Evolutionary conservation across 2,329 filamentous ascomycete species (phyloP), one percentile per base, ranked within the genome.

Genomic region (Macrophomina pseudophaseolina): DNA sequence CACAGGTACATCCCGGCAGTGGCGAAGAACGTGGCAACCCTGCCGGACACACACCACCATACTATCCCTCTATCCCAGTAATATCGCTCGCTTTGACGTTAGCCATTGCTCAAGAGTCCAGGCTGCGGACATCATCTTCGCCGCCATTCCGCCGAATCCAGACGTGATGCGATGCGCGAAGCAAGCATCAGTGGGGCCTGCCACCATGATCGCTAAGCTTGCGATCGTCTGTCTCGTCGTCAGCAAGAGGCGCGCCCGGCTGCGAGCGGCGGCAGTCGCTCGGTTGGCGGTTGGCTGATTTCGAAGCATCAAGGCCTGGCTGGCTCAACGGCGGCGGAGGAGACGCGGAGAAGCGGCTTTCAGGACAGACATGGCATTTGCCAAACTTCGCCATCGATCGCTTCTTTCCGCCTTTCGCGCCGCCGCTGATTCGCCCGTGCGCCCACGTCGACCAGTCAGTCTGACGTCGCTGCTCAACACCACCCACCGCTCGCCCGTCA

Each of bases 401-500:
- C 14, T 35, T 30, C 42, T 44, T 44, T 2, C n/a, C 49, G 5
- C 5, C 35, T 14, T 12, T 14, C 28, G 14, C 40, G 5, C 3
- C 14, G 14, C 42, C 12, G n/a, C 42, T 62, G 30, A 62, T 62
- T 62, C 58, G 58, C 32, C 42, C 16, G 44, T 32, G 30, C 32
- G 9, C 32, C 11, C 30, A 3, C 5, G 14, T 49, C 9, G 14
- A 46, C 56, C 56, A 33, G 12, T 60, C 56, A 48, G 4, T 28
- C 58, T 49, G 58, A 62, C 58, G 58, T 62, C 58, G 58, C n/a
- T 18, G 8, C 18, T 48, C 30, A 62, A 48, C 58, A 62, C 33
- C 54, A 59, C 28, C 54, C 18, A 38, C n/a, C 18, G 38, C 35
- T 14, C 38, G 12, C 18, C 12, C 23, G 23, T 32, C 58, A 49